These are phyloP conservation scores for Dysphania ambrosioides DNA, from an alignment of 148 eudicot genomes.

Conservation along the genomic window DNA sequence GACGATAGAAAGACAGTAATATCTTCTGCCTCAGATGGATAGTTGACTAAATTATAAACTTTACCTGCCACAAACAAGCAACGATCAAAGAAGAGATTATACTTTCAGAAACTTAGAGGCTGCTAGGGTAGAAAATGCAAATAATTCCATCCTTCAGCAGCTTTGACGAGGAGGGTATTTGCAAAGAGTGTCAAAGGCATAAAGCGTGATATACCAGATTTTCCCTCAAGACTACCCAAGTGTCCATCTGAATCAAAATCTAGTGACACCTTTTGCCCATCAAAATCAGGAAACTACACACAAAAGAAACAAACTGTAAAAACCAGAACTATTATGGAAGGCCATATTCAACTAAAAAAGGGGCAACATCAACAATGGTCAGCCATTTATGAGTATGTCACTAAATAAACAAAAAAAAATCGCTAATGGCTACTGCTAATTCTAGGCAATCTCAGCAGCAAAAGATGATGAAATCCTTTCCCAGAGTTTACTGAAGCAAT, in stretches of 20 bases:
- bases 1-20: slow-evolving; percentile 60
- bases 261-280: slow-evolving; percentile 54
- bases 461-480: too few relatives aligned
- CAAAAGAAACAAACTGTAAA: slow-evolving; percentile 8
- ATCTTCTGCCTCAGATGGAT: slow-evolving; percentile 44
- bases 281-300: slow-evolving; percentile 60
- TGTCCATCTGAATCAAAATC: slow-evolving; percentile 55
- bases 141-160: background rate
- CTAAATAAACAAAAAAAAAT: background rate
- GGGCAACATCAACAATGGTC: background rate
- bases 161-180: background rate
- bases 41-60: slow-evolving; percentile 60
- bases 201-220: slow-evolving; percentile 43
- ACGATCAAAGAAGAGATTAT: background rate
- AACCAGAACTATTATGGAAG: background rate
- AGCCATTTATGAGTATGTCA: background rate
- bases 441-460: background rate
- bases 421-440: background rate
- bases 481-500: too few relatives aligned
- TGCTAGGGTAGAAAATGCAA: background rate
- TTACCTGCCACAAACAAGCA: slow-evolving; percentile 45
- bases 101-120: background rate
- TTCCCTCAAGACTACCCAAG: slow-evolving; percentile 55
- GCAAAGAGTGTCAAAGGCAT: background rate
- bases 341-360: slow-evolving; percentile 2